Percentiles rank a stretch among this genome's conserved stretches.
Evolutionary conservation across 2,329 filamentous ascomycete genomes (phyloP).

Genomic region (Cercospora citrullina): DNA sequence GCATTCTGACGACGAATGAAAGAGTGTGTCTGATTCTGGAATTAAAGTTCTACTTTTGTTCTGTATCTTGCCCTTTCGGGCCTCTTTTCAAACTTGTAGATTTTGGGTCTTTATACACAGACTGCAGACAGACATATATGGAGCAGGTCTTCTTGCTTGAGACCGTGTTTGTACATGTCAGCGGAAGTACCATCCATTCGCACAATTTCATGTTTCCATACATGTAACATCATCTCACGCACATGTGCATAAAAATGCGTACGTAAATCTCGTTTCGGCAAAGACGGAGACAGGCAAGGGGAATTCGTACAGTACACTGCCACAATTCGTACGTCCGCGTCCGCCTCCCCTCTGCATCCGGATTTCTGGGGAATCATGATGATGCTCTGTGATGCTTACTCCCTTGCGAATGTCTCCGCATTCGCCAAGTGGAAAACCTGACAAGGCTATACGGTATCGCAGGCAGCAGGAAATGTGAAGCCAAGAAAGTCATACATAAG

Average conservation of each 20-base stretch:
- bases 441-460: not conserved
- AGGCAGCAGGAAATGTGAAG: not conserved
- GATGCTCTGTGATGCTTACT: not conserved
- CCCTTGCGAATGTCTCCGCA: too few relatives aligned
- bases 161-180: not conserved
- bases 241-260: not conserved
- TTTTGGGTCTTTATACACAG: not conserved
- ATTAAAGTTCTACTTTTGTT: not conserved
- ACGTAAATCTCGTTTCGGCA: not conserved
- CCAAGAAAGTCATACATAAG: not conserved
- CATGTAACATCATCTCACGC: not conserved
- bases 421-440: not conserved
- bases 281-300: not conserved
- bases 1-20: constrained; percentile 7
- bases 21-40: not conserved
- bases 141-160: not conserved
- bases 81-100: too few relatives aligned
- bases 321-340: not conserved
- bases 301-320: not conserved
- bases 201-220: too few relatives aligned
- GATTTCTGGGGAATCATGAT: not conserved
- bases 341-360: not conserved
- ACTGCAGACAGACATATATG: not conserved
- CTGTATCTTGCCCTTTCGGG: not conserved
- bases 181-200: not conserved